Conservation (phyloP, 495 filamentous ascomycete genomes). For the Choiromyces venosus region DNA sequence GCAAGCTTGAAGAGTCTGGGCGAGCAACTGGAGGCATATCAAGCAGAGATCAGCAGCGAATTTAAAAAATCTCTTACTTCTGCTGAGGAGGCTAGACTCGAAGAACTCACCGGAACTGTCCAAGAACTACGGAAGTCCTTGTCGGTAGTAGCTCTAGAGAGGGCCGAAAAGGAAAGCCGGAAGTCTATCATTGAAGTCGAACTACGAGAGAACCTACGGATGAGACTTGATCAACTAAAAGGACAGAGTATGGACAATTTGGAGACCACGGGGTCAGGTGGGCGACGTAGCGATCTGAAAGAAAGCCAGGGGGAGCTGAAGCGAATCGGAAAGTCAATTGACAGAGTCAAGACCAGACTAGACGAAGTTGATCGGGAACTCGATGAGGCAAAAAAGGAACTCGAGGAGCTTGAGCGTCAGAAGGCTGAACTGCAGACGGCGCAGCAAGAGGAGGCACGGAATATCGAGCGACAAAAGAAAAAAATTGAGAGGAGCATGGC, state of each 20-base stretch:
- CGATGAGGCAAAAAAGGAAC: conserved; percentile 56
- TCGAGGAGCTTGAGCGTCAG: conserved; percentile 58
- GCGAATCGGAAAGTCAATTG: conserved; percentile 58
- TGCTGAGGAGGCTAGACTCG: conserved; percentile 75
- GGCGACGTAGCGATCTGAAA: conserved; percentile 61
- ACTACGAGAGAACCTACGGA: conserved; percentile 74
- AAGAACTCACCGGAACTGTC: conserved; percentile 60
- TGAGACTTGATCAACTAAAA: conserved; percentile 79
- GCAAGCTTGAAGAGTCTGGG: conserved; percentile 66
- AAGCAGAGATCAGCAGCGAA: conserved; percentile 71
- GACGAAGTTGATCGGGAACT: conserved; percentile 65
- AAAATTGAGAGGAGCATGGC: conserved; percentile 86
- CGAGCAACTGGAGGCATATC: conserved; percentile 65
- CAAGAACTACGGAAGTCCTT: conserved; percentile 69
- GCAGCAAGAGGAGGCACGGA: conserved; percentile 68
- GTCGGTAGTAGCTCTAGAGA: conserved; percentile 63
- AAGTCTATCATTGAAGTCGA: conserved; percentile 78
- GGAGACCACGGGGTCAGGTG: conserved; percentile 44
- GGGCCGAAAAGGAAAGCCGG: conserved; percentile 71
- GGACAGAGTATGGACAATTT: conserved; percentile 67
- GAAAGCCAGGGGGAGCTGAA: conserved; percentile 78
- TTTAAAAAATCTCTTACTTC: conserved; percentile 86
- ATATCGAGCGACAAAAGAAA: conserved; percentile 83
- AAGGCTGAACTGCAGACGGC: conserved; percentile 61
- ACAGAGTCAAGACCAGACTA: conserved; percentile 60